These are phyloP conservation scores for Eruca vesicaria DNA, from an alignment of 441 rosid species.

Conservation along the genomic window DNA sequence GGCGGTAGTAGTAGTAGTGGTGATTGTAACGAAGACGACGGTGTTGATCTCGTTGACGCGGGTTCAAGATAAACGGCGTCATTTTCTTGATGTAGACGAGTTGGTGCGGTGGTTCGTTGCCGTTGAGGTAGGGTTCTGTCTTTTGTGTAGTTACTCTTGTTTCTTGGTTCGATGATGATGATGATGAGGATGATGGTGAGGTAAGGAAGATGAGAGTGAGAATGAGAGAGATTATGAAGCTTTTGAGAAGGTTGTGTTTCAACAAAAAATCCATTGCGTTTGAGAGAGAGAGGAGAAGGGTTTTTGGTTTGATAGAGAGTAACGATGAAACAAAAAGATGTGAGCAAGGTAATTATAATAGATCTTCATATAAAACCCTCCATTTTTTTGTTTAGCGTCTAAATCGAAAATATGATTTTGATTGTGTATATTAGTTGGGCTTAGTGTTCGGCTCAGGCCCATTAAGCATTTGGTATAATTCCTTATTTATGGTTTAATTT, in stretches of 20 bases:
- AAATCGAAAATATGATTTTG: too few species aligned
- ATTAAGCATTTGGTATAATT: neutral
- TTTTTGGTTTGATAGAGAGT: conserved; percentile 4
- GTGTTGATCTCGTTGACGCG: neutral
- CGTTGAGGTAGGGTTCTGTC: neutral
- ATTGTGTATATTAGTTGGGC: too few species aligned
- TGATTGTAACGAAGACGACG: conserved; percentile 19
- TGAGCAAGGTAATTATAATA: neutral
- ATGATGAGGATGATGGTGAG: conserved; percentile 23
- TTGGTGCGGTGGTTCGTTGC: conserved; percentile 2
- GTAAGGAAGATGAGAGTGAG: conserved; percentile 28
- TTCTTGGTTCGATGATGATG: conserved; percentile 11
- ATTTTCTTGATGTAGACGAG: conserved; percentile 33
- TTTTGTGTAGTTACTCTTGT: conserved; percentile 14
- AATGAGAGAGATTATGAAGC: conserved; percentile 23
- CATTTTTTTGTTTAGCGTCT: too few species aligned
- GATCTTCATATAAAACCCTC: neutral
- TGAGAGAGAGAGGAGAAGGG: neutral
- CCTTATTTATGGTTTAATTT: neutral
- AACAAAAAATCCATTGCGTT: conserved; percentile 14
- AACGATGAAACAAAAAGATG: neutral
- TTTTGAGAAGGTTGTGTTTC: conserved; percentile 23
- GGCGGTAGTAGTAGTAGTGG: conserved; percentile 23
- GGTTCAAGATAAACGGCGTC: conserved; percentile 25
- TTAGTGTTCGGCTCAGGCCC: too few species aligned